A percentile compares a stretch with the other conserved stretches of the same genome.
These are phyloP conservation scores for Yarrowia deformans DNA, from an alignment of 805 yeast genomes.

Conservation along the genomic window DNA sequence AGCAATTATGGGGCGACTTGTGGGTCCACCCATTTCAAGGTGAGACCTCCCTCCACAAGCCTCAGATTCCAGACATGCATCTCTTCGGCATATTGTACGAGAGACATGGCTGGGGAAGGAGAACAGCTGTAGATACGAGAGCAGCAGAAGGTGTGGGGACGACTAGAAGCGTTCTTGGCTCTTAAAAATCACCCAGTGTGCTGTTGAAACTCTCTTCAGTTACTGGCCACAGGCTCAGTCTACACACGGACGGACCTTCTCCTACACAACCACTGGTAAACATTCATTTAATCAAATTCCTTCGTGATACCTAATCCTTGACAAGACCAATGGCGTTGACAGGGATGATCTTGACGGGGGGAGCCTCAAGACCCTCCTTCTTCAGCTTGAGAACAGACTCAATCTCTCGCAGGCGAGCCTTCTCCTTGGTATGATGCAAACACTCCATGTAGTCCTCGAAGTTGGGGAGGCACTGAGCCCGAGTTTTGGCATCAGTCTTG, in stretches of 20 bases:
- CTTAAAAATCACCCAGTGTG: too few species aligned
- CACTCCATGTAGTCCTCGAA: slow-evolving; percentile 61
- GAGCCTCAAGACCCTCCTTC: slow-evolving; percentile 44
- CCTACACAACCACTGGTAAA: too few species aligned
- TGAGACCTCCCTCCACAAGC: slow-evolving; percentile 1
- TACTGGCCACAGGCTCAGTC: too few species aligned
- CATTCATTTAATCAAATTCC: slow-evolving; percentile 10
- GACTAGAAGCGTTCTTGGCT: too few species aligned
- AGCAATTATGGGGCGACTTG: slow-evolving; percentile 24
- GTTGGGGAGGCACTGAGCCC: slow-evolving; percentile 52
- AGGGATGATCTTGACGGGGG: slow-evolving; percentile 44
- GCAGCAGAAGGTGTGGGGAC: too few species aligned
- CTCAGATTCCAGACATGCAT: background rate
- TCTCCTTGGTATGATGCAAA: slow-evolving; percentile 57
- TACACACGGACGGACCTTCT: background rate
- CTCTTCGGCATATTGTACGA: background rate
- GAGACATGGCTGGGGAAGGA: too few species aligned
- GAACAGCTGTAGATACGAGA: too few species aligned
- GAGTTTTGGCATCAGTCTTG: slow-evolving; percentile 48
- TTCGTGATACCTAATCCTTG: slow-evolving; percentile 39
- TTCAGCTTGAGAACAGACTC: slow-evolving; percentile 46
- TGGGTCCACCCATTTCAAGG: background rate
- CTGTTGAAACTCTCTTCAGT: too few species aligned
- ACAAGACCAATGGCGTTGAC: slow-evolving; percentile 46
- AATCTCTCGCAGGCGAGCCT: slow-evolving; percentile 47